Conservation (phyloP, 1,284 basidiomycete genomes). For the Pascua guehoae region DNA sequence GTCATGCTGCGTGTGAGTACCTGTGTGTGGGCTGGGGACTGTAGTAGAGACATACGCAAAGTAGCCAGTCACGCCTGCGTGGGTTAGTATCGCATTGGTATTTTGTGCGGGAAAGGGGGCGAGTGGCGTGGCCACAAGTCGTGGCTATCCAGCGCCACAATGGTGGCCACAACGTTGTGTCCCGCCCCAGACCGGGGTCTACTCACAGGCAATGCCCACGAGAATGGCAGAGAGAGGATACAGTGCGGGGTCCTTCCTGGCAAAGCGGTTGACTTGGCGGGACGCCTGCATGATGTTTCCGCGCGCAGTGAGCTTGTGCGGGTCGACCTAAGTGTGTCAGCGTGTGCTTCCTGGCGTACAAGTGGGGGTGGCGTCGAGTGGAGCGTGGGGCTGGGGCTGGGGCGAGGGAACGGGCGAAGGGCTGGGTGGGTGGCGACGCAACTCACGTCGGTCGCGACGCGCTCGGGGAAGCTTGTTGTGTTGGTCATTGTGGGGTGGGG, state of each 20-base stretch:
- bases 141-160: too few species aligned
- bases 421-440: neutral
- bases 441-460: slow-evolving; percentile 11
- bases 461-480: slow-evolving; percentile 7
- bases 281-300: slow-evolving; percentile 42
- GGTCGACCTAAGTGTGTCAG: slow-evolving; percentile 28
- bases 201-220: slow-evolving; percentile 30
- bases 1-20: slow-evolving; percentile 27
- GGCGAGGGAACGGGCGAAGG: neutral
- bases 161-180: too few species aligned
- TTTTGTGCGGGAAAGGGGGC: too few species aligned
- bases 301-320: slow-evolving; percentile 35
- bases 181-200: neutral
- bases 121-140: too few species aligned
- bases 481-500: neutral
- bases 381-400: too few species aligned
- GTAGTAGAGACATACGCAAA: too few species aligned
- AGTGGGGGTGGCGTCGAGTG: neutral
- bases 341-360: neutral
- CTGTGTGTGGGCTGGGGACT: neutral
- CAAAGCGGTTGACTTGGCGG: slow-evolving; percentile 45
- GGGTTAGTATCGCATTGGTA: neutral
- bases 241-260: slow-evolving; percentile 48
- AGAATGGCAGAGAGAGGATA: slow-evolving; percentile 47
- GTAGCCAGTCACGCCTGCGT: neutral